phyloP scores from a whole-genome alignment of 129 eudicot species.

The Scalesia atractyloides region DNA sequence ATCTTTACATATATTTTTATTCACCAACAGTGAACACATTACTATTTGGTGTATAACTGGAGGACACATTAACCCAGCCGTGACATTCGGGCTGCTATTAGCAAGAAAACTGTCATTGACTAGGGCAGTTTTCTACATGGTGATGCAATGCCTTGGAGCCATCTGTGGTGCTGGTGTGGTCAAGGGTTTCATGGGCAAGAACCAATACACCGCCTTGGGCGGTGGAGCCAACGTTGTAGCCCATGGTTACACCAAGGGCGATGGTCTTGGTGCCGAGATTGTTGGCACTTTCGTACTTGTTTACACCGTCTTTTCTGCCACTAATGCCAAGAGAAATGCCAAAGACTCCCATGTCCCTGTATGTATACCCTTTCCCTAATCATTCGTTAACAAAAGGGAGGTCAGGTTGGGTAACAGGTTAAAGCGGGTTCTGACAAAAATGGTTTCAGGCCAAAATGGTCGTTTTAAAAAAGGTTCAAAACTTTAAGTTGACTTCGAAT shows the following conservation, averaged over 20 bases:
- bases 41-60: slow-evolving; percentile 46
- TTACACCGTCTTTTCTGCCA: slow-evolving; percentile 71
- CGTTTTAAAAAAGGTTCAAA: background rate
- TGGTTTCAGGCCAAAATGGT: too few relatives aligned
- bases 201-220: slow-evolving; percentile 41
- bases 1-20: background rate
- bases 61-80: slow-evolving; percentile 93
- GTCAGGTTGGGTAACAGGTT: background rate
- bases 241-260: slow-evolving; percentile 69
- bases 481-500: slow-evolving; percentile 2
- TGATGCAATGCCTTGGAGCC: slow-evolving; percentile 91
- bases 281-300: slow-evolving; percentile 68
- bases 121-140: slow-evolving; percentile 75
- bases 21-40: background rate
- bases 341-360: slow-evolving; percentile 83
- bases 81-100: slow-evolving; percentile 77
- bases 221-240: slow-evolving; percentile 67
- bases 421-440: too few relatives aligned
- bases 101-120: slow-evolving; percentile 84
- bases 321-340: slow-evolving; percentile 78
- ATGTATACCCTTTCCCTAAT: slow-evolving; percentile 28
- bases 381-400: background rate
- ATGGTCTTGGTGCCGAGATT: slow-evolving; percentile 71
- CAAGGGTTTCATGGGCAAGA: slow-evolving; percentile 63
- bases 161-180: slow-evolving; percentile 93